Percentiles rank a stretch among this genome's conserved stretches.
These are phyloP conservation scores for Suillus subaureus DNA, from an alignment of 768 basidiomycete species.

Conservation along the genomic window DNA sequence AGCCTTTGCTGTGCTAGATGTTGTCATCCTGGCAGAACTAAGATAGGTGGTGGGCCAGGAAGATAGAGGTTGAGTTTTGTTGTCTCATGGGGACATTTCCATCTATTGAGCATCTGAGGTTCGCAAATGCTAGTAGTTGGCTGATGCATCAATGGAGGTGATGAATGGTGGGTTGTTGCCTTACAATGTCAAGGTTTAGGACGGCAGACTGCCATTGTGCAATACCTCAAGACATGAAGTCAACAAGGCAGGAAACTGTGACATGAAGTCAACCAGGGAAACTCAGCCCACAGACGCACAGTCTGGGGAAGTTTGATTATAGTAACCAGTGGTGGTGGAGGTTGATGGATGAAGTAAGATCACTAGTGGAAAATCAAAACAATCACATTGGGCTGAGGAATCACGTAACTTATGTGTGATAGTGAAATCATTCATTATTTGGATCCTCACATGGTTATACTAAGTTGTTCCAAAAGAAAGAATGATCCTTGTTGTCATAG, in stretches of 20 bases:
- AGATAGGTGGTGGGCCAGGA: not conserved
- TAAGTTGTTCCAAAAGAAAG: not conserved
- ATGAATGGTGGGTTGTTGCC: not conserved
- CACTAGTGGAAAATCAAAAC: not conserved
- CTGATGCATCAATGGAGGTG: not conserved
- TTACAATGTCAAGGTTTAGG: not conserved
- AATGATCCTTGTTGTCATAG: not conserved
- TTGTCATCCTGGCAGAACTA: slow-evolving; percentile 4
- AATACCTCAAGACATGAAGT: not conserved
- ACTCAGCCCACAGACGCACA: not conserved
- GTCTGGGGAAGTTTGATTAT: not conserved
- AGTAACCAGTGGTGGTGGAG: not conserved
- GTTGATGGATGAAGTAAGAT: not conserved
- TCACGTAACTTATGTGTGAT: not conserved
- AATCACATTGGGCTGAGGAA: not conserved
- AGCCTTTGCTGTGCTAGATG: slow-evolving; percentile 2
- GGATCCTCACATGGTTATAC: not conserved
- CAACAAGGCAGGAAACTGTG: too few relatives aligned
- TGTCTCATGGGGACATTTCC: not conserved
- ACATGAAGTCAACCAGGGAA: not conserved
- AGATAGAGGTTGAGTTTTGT: slow-evolving; percentile 1
- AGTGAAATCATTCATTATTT: not conserved
- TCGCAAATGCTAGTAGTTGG: not conserved
- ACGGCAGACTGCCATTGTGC: not conserved
- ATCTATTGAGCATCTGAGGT: not conserved